phyloP scores from a whole-genome alignment of 2,329 filamentous ascomycete genomes.

The Fusarium falciforme region DNA sequence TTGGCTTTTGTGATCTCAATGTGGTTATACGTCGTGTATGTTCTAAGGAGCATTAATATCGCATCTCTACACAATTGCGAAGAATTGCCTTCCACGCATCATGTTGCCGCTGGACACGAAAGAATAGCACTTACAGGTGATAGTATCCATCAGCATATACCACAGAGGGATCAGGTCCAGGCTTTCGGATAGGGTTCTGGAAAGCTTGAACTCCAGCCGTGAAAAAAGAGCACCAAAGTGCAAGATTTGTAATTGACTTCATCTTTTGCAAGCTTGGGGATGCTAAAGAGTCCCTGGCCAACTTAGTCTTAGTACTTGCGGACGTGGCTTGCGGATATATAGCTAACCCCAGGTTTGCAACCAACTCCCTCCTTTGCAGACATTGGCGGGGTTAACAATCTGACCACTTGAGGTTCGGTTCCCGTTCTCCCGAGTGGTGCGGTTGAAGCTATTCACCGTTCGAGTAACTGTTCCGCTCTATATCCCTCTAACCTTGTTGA shows the following conservation, averaged over 20 bases:
- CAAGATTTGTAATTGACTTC: not conserved
- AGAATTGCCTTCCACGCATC: not conserved
- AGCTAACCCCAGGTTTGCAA: not conserved
- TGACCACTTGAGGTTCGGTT: not conserved
- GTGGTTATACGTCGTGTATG: slow-evolving; percentile 9
- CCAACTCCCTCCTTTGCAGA: not conserved
- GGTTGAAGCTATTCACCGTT: not conserved
- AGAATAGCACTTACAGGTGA: not conserved
- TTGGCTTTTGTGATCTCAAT: slow-evolving; percentile 5
- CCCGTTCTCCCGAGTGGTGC: not conserved
- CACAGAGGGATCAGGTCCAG: slow-evolving; percentile 6
- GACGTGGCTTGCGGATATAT: not conserved
- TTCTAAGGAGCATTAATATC: not conserved
- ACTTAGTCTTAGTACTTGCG: not conserved
- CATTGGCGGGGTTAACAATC: not conserved
- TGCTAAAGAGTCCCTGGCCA: not conserved
- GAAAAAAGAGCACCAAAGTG: not conserved
- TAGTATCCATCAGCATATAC: slow-evolving; percentile 14
- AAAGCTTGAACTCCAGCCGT: not conserved
- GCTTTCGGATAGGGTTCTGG: slow-evolving; percentile 13
- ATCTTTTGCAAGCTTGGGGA: not conserved
- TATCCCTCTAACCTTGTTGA: not conserved
- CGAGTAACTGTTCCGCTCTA: not conserved
- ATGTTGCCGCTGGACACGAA: too few species aligned
- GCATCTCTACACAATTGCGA: not conserved